Conservation (phyloP, 768 basidiomycete genomes). For the Hydnomerulius pinastri region DNA sequence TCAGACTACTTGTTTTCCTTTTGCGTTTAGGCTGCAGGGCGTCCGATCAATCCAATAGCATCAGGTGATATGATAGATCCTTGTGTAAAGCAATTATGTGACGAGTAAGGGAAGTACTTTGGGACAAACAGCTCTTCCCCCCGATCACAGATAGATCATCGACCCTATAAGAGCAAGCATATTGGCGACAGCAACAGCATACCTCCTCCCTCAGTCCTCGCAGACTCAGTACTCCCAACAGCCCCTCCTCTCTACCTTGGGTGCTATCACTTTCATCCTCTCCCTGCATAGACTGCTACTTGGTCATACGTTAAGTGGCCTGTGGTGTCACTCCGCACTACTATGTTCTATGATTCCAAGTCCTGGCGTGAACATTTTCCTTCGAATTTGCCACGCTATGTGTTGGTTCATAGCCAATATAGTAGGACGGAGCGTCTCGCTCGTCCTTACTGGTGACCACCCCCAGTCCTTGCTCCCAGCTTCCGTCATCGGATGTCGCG, state of each 20-base stretch:
- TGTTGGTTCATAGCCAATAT: conserved; percentile 64
- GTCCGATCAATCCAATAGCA: conserved; percentile 22
- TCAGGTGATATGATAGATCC: conserved; percentile 18
- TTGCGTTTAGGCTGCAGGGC: conserved; percentile 22
- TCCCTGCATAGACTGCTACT: conserved; percentile 8
- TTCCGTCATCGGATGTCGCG: conserved; percentile 1
- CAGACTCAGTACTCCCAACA: conserved; percentile 26
- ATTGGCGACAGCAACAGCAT: conserved; percentile 1
- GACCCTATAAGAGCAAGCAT: conserved; percentile 22
- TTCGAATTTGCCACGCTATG: conserved; percentile 34
- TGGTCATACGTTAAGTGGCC: conserved; percentile 17
- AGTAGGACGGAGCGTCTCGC: conserved; percentile 46
- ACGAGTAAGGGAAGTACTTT: conserved; percentile 18
- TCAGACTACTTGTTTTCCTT: conserved; percentile 19
- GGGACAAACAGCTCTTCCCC: conserved; percentile 6
- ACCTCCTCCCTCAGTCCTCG: conserved; percentile 1
- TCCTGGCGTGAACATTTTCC: conserved; percentile 30
- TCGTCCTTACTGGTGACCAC: conserved; percentile 13
- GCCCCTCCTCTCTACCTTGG: background rate
- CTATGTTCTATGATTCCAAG: conserved; percentile 44
- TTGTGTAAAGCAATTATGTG: conserved; percentile 21
- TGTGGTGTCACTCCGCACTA: conserved; percentile 33
- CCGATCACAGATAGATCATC: conserved; percentile 4
- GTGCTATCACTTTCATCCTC: background rate
- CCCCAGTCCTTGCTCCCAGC: background rate